Evolutionary conservation across 306 rosid genomes (phyloP), one percentile per base, ranked within the genome.

Genomic region (Pachyrhizus erosus): DNA sequence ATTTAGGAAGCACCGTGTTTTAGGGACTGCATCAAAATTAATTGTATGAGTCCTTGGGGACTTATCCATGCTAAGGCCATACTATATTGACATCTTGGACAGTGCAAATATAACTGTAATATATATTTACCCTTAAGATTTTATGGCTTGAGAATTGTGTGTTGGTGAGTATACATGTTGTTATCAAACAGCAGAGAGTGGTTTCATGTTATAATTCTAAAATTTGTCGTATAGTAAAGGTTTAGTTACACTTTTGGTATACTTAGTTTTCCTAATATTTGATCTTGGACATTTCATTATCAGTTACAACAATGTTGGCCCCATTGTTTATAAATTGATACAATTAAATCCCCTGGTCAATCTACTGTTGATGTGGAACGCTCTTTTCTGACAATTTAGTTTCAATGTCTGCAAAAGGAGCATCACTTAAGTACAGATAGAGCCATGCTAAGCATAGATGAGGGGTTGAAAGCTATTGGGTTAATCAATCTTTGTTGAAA

Each of bases 121-220:
- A 65, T 33, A 33, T 65, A 60, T 65, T 33, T 65, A 33, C 46
- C 46, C 26, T 65, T 17, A n/a, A 65, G 46, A 65, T 65, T 65
- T 33, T 33, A 54, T 54, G 20, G 27, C 13, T 20, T 12, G 24
- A 54, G 61, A 18, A 20, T 54, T 54, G 61, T 8, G 17, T 54
- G 26, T 54, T 54, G 24, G 58, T 18, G 61, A 54, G 27, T 54
- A 7, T 54, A 54, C 18, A 54, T 37, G 40, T 65, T 33, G 24
- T n/a, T 33, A 65, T 31, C 7, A 65, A 17, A 65, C 40, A 33
- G 26, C 6, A 65, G 7, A 33, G 23, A n/a, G 15, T 64, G 23
- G 43, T 62, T 15, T 10, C 18, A 17, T 61, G 9, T 5, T 5
- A 60, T 60, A 39, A 60, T 60, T 60, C 67, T 60, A 60, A 37